A percentile compares a stretch with the other conserved stretches of the same genome.
Conservation (phyloP, 208 protist species). For the Crithidia expoeki region DNA sequence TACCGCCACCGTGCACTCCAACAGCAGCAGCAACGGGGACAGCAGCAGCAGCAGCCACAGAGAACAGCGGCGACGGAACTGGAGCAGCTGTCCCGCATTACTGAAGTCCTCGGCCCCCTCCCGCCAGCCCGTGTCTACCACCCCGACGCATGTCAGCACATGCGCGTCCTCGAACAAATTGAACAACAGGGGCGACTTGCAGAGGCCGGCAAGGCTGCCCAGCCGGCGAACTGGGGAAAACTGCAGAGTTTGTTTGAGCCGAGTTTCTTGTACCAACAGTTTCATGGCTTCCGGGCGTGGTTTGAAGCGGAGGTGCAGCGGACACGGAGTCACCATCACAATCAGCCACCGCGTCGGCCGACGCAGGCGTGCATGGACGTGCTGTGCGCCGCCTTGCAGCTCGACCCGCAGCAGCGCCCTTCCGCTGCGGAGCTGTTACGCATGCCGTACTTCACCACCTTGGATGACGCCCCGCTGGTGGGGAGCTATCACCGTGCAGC, state of each 20-base stretch:
- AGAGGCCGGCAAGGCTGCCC: conserved; percentile 10
- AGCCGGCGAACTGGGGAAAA: conserved; percentile 25
- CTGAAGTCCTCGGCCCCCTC: conserved; percentile 75
- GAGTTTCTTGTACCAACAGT: conserved; percentile 70
- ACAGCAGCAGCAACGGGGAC: conserved; percentile 25
- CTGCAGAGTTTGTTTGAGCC: conserved; percentile 64
- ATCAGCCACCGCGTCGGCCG: conserved; percentile 47
- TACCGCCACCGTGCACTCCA: conserved; percentile 36
- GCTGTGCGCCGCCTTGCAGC: conserved; percentile 72
- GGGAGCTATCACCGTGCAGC: conserved; percentile 22
- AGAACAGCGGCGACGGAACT: conserved; percentile 62
- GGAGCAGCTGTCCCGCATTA: conserved; percentile 75
- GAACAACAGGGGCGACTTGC: conserved; percentile 26
- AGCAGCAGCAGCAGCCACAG: conserved; percentile 26
- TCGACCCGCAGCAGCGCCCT: conserved; percentile 70
- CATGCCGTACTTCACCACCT: conserved; percentile 73
- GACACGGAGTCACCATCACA: conserved; percentile 24
- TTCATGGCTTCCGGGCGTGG: conserved; percentile 70
- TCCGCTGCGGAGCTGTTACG: conserved; percentile 76
- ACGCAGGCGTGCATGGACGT: conserved; percentile 74
- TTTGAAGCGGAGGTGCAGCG: conserved; percentile 67
- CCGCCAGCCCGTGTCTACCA: conserved; percentile 45
- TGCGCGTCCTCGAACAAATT: conserved; percentile 47
- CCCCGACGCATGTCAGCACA: conserved; percentile 50
- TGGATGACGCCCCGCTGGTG: conserved; percentile 31